Evolutionary conservation across 192 early-diverging fungal species (phyloP).

Genomic region (Kappamyces sp.): DNA sequence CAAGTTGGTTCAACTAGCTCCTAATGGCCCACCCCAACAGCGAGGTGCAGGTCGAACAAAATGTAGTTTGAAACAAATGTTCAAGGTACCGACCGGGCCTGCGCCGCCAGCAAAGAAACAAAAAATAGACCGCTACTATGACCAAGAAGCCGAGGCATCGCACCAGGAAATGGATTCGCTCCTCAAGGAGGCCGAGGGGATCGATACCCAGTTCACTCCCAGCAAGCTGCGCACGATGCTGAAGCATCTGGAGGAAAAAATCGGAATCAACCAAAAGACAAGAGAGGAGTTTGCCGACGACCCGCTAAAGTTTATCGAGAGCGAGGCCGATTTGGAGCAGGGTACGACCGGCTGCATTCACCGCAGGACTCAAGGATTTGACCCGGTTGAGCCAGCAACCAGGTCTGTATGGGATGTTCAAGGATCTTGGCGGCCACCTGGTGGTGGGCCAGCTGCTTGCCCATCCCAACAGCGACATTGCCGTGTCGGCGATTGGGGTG

Average conservation of each 20-base stretch:
- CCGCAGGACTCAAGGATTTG: conserved; percentile 79
- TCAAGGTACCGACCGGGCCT: background rate
- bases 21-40: too few species aligned
- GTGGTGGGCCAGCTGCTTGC: conserved; percentile 70
- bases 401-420: conserved; percentile 67
- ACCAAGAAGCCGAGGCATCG: too few species aligned
- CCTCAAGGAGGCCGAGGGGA: conserved; percentile 12
- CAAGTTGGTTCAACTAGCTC: too few species aligned
- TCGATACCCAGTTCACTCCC: conserved; percentile 63
- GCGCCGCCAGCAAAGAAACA: too few species aligned
- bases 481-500: conserved; percentile 74
- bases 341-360: too few species aligned
- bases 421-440: conserved; percentile 59
- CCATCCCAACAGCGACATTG: conserved; percentile 95
- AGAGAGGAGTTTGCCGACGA: conserved; percentile 73
- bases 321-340: conserved; percentile 79
- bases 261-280: conserved; percentile 82
- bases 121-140: background rate
- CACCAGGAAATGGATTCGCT: too few species aligned
- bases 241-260: conserved; percentile 74
- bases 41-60: too few species aligned
- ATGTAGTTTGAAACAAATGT: too few species aligned
- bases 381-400: conserved; percentile 72
- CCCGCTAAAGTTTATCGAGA: conserved; percentile 72
- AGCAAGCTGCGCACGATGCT: conserved; percentile 66